Conservation (phyloP, 352 stramenopile genomes). For the Pythium insidiosum region DNA sequence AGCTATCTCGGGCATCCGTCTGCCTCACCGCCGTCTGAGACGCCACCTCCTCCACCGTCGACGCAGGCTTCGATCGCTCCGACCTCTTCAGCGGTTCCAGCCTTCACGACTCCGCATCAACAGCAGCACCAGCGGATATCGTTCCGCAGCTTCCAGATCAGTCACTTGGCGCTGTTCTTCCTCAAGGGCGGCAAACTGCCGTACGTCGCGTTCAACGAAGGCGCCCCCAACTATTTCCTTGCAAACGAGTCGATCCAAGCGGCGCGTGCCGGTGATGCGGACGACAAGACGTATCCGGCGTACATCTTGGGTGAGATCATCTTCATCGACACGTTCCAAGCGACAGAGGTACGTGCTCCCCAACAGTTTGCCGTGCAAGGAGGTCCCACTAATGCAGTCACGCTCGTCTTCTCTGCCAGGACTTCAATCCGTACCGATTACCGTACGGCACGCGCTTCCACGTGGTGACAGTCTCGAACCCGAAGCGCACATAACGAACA, state of each 20-base stretch:
- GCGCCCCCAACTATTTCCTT: constrained; percentile 70
- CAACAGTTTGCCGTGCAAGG: constrained; percentile 1
- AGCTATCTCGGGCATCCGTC: constrained; percentile 11
- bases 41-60: constrained; percentile 8
- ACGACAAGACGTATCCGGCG: constrained; percentile 47
- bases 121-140: constrained; percentile 66
- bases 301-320: constrained; percentile 83
- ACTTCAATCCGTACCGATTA: constrained; percentile 78
- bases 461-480: constrained; percentile 71
- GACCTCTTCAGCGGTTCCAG: too few species aligned
- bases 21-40: neutral
- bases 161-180: constrained; percentile 73
- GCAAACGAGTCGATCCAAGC: constrained; percentile 75
- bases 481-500: constrained; percentile 41
- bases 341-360: constrained; percentile 45
- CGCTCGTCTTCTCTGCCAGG: constrained; percentile 20
- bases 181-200: constrained; percentile 62
- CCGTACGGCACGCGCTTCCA: constrained; percentile 70
- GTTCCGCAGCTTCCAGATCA: constrained; percentile 78
- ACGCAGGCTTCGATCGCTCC: too few species aligned
- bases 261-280: constrained; percentile 38
- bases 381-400: neutral
- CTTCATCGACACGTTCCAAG: constrained; percentile 80
- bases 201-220: constrained; percentile 81
- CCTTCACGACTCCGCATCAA: constrained; percentile 4